phyloP scores from a whole-genome alignment of 2,329 filamentous ascomycete species.

The Sordariomycetes sp. region DNA sequence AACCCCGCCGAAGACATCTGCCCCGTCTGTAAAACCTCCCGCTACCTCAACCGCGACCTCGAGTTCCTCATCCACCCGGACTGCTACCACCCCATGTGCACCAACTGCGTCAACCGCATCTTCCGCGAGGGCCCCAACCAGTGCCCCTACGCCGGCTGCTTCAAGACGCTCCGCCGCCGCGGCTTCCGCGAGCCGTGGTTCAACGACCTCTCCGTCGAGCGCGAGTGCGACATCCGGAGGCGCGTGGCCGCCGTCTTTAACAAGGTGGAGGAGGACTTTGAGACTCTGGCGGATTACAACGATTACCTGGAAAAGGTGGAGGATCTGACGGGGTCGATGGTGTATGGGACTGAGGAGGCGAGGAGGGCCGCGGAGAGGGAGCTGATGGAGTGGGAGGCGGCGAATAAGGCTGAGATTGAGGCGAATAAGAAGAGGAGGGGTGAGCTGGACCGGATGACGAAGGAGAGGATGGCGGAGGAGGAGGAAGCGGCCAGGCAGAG shows the following conservation, averaged over 20 bases:
- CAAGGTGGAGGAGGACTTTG: constrained; percentile 81
- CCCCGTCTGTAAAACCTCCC: constrained; percentile 92
- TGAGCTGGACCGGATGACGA: constrained; percentile 39
- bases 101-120: constrained; percentile 86
- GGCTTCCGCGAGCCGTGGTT: constrained; percentile 85
- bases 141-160: constrained; percentile 83
- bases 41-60: constrained; percentile 90
- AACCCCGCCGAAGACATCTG: constrained; percentile 55
- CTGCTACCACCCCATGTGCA: constrained; percentile 99
- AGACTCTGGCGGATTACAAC: constrained; percentile 72
- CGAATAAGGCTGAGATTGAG: constrained; percentile 57
- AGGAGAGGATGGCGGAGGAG: constrained; percentile 47
- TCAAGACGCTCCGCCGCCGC: constrained; percentile 71
- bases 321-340: constrained; percentile 77
- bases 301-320: constrained; percentile 92
- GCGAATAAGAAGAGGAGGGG: constrained; percentile 40
- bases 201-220: constrained; percentile 73
- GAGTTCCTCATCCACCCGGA: constrained; percentile 93
- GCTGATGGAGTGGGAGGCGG: constrained; percentile 51
- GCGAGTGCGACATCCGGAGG: constrained; percentile 83
- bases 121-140: constrained; percentile 86
- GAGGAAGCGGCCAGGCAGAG: constrained; percentile 48
- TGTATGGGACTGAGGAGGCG: constrained; percentile 57
- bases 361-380: constrained; percentile 29
- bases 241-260: constrained; percentile 73